Base-by-base conservation (phyloP, 2,329 filamentous ascomycete genomes). In the Fusarium poae region DNA sequence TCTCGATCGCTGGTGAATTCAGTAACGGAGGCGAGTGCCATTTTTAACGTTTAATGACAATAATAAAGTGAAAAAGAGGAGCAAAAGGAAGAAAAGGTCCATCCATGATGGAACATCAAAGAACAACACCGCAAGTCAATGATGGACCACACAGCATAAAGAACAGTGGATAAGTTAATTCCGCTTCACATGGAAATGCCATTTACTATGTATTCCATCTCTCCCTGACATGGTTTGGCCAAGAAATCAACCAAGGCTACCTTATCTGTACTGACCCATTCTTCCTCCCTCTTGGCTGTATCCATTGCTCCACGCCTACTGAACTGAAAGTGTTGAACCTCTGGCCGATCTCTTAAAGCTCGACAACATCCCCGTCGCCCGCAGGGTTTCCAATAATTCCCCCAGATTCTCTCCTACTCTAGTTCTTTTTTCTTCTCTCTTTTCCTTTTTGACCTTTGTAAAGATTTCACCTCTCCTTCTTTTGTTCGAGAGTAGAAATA, bases 301-400 rank as follows among this genome's bases (percentile, higher is more conserved):
- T 54, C 67, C 67, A 70, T 39, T n/a, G 34, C 48, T 40, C 48
- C 48, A 51, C 34, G 48, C 23, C 34, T 39, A n/a, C 32, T 50
- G 23, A 50, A 39, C 48, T 39, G 48, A 37, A 51, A 39, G 39
- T n/a, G 29, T 40, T 54, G 63, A 57, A 48, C 29, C 46, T 51
- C 50, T 61, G 57, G 67, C 37, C 60, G 63, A 71, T 74, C 68
- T 72, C 53, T 72, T 72, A 74, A 73, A 74, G 56, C 67, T 71
- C 61, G 48, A 61, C 46, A 62, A 55, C 43, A 60, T 67, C 72
- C 72, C 65, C 55, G 57, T 72, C 62, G 48, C 45, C 62, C 54
- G 39, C 62, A 59, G 42, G 63, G 54, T 67, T 69, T 63, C 44
- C 51, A 52, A 35, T 55, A 59, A 50, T 49, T 48, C 67, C 67